Evolutionary conservation across 257 asterid species (phyloP), one percentile per base, ranked within the genome.

Genomic region (Gentiana dahurica): DNA sequence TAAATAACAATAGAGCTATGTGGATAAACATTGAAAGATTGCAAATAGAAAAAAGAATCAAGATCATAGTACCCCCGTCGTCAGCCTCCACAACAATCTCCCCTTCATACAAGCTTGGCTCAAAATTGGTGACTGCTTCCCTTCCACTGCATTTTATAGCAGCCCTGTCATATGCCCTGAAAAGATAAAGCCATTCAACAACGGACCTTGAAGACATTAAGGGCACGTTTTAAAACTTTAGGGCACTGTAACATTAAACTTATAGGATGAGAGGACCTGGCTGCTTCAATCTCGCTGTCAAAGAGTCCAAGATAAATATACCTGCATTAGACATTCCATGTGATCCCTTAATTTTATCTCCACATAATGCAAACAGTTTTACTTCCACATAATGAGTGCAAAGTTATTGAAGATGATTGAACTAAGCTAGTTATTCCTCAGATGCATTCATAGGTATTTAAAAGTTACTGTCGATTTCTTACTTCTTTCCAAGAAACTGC

Each of bases 401-500:
- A 44, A 11, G 36, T 41, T 24, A 53, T 8, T 8, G 12, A 45
- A 44, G 53, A 12, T 57, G n/a, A 45, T 3, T 1, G 6, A 44
- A 57, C 35, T 24, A 32, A 24, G 43, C 34, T 11, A n/a, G 11
- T 8, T 44, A 41, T 10, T 24, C 10, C 24, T 5, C 2, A 57
- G 8, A 52, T 61, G 48, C 47, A 35, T 41, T 45, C 55, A 55
- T 54, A 34, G 47, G 54, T 64, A 47, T 51, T 45, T 58, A 41
- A 35, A 34, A 37, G 36, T 54, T n/a, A 12, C 34, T 49, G n/a
- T 51, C 51, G 34, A 24, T 51, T 51, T 66, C 92, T 70, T 67
- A 90, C 98, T 91, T 91, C 86, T 87, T 91, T 73, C 98, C 98
- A 65, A 91, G 98, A 67, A 84, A 85, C 72, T 91, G 98, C 50